Evolutionary conservation across 2,329 filamentous ascomycete genomes (phyloP).

Genomic region (Beauveria medogensis): DNA sequence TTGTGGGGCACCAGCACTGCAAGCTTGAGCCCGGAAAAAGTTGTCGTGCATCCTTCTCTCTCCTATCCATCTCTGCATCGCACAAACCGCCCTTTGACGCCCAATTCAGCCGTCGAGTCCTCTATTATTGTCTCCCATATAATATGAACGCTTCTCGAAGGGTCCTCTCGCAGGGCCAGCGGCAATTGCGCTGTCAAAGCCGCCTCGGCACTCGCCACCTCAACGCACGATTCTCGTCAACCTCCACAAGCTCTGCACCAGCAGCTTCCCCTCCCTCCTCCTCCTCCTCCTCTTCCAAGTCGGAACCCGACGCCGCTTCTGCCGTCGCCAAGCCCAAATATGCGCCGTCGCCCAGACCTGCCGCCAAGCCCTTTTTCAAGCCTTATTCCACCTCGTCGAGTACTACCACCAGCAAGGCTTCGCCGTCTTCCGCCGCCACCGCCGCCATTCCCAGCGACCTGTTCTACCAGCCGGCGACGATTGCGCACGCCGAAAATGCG

Average conservation of each 20-base stretch:
- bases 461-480: constrained; percentile 2
- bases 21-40: neutral
- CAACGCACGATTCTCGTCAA: neutral
- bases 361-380: constrained; percentile 4
- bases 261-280: neutral
- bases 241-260: neutral
- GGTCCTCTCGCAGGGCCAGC: neutral
- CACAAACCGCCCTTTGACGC: neutral
- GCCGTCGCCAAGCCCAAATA: neutral
- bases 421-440: neutral
- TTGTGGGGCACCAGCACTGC: neutral
- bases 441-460: constrained; percentile 1
- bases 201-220: neutral
- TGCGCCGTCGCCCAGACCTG: neutral
- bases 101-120: neutral
- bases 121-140: neutral
- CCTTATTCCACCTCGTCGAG: neutral
- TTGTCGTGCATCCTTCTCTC: neutral
- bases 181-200: neutral
- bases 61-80: neutral
- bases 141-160: constrained; percentile 2
- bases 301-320: neutral
- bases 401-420: neutral
- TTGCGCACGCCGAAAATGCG: neutral
- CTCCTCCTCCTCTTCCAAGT: neutral